Evolutionary conservation across 164 flowering plant genomes (phyloP), one percentile per base, ranked within the genome.

Genomic region (Stephania yunnanensis): DNA sequence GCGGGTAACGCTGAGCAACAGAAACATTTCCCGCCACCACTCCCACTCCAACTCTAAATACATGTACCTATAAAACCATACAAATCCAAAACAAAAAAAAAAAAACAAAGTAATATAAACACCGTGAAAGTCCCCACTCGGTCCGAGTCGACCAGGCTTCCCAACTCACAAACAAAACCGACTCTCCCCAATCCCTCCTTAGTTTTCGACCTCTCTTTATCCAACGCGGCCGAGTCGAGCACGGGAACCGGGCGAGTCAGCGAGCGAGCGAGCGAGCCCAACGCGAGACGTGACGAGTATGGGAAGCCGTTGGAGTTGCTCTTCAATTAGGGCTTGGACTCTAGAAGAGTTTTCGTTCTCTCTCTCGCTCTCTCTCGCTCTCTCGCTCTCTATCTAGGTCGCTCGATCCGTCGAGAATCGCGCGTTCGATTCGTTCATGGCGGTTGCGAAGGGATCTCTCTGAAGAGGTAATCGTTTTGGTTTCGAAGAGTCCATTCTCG

Each of bases 371-470:
- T n/a, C 66, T 61, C 12, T 50, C 55, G n/a, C n/a, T 61, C 66
- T 61, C 66, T 3, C 20, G 19, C 66, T 61, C 12, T 50, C 55
- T 48, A 3, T 48, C 53, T 48, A 8, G 11, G 13, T 48, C 53
- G 2, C 11, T 48, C 10, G 11, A 8, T 8, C 55, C 1, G 11
- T 72, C 19, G 10, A 64, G 42, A 36, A 36, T 36, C 42, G 42
- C 1, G 42, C 42, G 42, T 36, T 36, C 42, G 42, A 36, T 12
- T 66, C 22, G 70, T 66, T 45, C 66, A 74, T 74, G 76, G 76
- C 61, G 76, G 58, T 74, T 67, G 46, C 30, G 45, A 30, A 74
- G 46, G 1, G 42, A 36, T 36, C 42, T 36, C 30, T 70, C 76
- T 74, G 46, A 48, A 12, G 20, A 74, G 77, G 66, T 52, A 68